Conservation (phyloP, 2,329 filamentous ascomycete species). For the Calonectria pteridis region DNA sequence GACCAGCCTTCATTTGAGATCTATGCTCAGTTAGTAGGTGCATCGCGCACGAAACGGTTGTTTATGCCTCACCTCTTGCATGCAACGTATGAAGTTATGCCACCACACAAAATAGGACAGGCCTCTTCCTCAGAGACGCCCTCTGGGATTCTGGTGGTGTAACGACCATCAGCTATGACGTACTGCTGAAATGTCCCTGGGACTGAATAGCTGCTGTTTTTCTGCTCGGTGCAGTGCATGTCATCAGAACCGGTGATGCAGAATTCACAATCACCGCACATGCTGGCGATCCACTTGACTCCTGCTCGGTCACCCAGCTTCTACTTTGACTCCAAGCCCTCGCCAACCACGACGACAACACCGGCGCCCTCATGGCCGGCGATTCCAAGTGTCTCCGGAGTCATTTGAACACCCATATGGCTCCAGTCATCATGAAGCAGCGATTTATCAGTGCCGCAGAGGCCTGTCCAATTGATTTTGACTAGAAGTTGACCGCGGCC, state of each 20-base stretch:
- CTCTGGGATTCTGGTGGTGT: conserved; percentile 82
- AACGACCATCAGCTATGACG: conserved; percentile 82
- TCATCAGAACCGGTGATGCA: conserved; percentile 80
- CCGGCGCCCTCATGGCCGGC: conserved; percentile 84
- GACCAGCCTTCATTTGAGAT: conserved; percentile 76
- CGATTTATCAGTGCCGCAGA: conserved; percentile 44
- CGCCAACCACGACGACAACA: conserved; percentile 82
- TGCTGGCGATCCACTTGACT: conserved; percentile 90
- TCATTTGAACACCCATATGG: conserved; percentile 39
- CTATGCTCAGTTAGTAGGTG: not conserved
- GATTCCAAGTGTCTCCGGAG: conserved; percentile 51
- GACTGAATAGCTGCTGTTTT: conserved; percentile 87
- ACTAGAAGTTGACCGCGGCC: conserved; percentile 39
- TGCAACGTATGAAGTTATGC: conserved; percentile 86
- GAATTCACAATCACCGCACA: conserved; percentile 83
- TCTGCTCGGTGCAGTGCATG: conserved; percentile 79
- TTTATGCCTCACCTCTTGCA: conserved; percentile 70
- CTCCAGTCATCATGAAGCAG: conserved; percentile 42
- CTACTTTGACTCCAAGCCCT: conserved; percentile 79
- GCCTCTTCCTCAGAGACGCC: conserved; percentile 79
- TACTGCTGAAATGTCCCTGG: conserved; percentile 94
- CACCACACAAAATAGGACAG: conserved; percentile 83
- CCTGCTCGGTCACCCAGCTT: conserved; percentile 83
- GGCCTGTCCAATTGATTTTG: conserved; percentile 41
- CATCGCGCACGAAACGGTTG: not conserved